Conservation (phyloP, 1,284 basidiomycete genomes). For the Ceratobasidium sp. region DNA sequence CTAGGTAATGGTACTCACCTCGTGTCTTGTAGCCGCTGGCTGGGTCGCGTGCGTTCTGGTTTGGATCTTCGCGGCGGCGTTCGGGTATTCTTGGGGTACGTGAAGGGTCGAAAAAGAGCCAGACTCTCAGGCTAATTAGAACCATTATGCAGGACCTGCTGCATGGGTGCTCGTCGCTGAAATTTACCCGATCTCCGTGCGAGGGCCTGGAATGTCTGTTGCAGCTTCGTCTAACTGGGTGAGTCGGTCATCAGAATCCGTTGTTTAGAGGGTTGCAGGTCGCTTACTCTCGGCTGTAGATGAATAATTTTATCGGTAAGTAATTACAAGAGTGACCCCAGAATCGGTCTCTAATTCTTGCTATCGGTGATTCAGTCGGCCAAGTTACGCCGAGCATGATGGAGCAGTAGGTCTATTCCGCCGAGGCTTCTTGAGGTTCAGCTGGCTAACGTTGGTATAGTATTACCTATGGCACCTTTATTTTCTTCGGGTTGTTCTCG, state of each 20-base stretch:
- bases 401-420: constrained; percentile 50
- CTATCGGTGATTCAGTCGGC: constrained; percentile 48
- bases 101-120: neutral
- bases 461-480: constrained; percentile 70
- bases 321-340: too few species aligned
- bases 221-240: constrained; percentile 78
- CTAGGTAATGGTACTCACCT: neutral
- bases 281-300: too few species aligned
- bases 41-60: constrained; percentile 73
- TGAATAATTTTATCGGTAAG: constrained; percentile 79
- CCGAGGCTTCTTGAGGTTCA: neutral
- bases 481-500: constrained; percentile 76
- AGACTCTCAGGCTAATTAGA: neutral
- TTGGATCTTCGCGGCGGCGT: constrained; percentile 71
- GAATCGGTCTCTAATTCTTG: neutral
- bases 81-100: constrained; percentile 73
- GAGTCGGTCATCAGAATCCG: constrained; percentile 45
- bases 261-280: too few species aligned
- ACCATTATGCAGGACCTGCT: constrained; percentile 59
- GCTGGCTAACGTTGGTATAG: neutral
- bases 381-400: constrained; percentile 75
- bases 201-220: constrained; percentile 75
- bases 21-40: constrained; percentile 59
- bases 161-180: constrained; percentile 73
- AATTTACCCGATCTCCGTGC: constrained; percentile 68